Percentiles rank a stretch among this genome's conserved stretches.
These are phyloP conservation scores for Lactarius hengduanensis DNA, from an alignment of 768 basidiomycete species.

Conservation along the genomic window DNA sequence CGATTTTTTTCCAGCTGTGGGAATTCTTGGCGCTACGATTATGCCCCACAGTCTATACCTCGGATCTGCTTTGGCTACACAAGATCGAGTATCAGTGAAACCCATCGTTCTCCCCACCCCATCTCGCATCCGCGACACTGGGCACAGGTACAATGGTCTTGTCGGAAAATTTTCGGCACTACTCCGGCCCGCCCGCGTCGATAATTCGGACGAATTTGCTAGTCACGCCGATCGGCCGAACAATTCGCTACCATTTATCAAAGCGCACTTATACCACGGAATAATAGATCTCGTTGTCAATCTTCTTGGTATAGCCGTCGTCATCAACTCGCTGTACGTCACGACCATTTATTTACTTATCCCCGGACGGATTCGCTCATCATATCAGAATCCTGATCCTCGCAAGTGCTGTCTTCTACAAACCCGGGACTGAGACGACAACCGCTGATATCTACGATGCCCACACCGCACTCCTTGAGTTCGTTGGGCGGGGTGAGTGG, in stretches of 20 bases:
- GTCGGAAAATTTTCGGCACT: not conserved
- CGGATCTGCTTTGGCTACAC: constrained; percentile 43
- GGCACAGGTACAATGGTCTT: not conserved
- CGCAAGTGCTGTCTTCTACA: constrained; percentile 77
- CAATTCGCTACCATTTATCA: constrained; percentile 53
- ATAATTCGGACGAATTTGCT: constrained; percentile 6
- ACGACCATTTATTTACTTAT: constrained; percentile 13
- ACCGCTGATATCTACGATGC: constrained; percentile 85
- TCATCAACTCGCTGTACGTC: constrained; percentile 80
- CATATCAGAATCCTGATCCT: constrained; percentile 70
- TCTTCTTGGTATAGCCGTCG: constrained; percentile 79
- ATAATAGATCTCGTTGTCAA: constrained; percentile 64
- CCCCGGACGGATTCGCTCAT: constrained; percentile 10
- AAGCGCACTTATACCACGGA: constrained; percentile 63
- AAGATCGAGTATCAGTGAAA: constrained; percentile 37
- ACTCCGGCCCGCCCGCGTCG: constrained; percentile 16
- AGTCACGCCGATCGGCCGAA: constrained; percentile 49
- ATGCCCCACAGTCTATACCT: constrained; percentile 51
- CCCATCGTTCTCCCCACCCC: not conserved
- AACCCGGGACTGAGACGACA: constrained; percentile 35
- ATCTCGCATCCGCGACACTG: not conserved
- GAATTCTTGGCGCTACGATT: constrained; percentile 42
- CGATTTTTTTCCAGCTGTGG: constrained; percentile 21
- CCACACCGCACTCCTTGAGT: constrained; percentile 63
- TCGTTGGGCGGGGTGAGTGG: constrained; percentile 63